Conservation (phyloP, 2,329 filamentous ascomycete species). For the Pyricularia pennisetigena region DNA sequence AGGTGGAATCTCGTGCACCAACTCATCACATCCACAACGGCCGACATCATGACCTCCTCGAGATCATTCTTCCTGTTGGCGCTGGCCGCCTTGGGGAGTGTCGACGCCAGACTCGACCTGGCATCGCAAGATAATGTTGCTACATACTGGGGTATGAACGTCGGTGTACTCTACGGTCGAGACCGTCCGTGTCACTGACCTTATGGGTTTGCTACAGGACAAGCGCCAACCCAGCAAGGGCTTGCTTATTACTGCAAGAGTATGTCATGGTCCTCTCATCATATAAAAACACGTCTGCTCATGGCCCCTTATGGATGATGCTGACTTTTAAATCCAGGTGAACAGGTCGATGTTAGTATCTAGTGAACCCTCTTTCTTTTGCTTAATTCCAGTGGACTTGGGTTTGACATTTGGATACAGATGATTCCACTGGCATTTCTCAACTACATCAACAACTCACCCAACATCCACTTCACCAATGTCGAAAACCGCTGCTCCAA, state of each 20-base stretch:
- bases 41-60: neutral
- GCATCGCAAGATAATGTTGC: conserved; percentile 43
- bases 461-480: conserved; percentile 55
- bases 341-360: conserved; percentile 32
- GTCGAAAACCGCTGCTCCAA: conserved; percentile 49
- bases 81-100: neutral
- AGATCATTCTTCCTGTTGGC: neutral
- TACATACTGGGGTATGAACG: conserved; percentile 52
- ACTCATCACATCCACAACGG: neutral
- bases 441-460: conserved; percentile 41
- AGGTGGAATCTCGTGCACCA: neutral
- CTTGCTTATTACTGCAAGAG: conserved; percentile 49
- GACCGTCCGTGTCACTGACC: no score
- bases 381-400: neutral
- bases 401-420: conserved; percentile 17
- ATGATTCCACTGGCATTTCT: conserved; percentile 58
- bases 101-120: conserved; percentile 28
- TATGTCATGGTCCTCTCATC: conserved; percentile 21
- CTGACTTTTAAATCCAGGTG: conserved; percentile 3
- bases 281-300: neutral
- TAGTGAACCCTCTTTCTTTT: neutral
- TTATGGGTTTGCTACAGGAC: conserved; percentile 21
- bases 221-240: conserved; percentile 39
- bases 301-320: neutral
- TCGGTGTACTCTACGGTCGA: no score